Conservation (phyloP, 208 protist species). For the Crithidia mellificae region DNA sequence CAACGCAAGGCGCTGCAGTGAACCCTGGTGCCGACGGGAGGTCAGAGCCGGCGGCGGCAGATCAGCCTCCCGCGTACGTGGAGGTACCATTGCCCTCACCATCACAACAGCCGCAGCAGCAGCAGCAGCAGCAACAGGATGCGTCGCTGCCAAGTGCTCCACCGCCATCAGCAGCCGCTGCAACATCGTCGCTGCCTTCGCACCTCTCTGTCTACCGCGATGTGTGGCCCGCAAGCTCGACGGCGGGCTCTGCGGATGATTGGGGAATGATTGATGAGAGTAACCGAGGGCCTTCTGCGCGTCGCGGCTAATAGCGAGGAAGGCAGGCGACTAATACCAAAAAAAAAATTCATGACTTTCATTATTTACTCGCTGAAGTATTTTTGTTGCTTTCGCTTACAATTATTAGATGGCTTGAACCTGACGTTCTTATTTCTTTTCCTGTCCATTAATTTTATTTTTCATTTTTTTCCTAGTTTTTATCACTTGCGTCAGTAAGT, state of each 20-base stretch:
- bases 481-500: not conserved
- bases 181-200: not conserved
- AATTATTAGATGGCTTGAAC: too few species aligned
- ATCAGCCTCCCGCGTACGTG: too few species aligned
- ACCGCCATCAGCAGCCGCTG: not conserved
- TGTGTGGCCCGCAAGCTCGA: not conserved
- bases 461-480: not conserved
- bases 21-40: too few species aligned
- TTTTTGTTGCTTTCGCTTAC: too few species aligned
- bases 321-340: not conserved
- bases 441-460: too few species aligned
- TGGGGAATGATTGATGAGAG: constrained; percentile 21
- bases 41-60: too few species aligned
- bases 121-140: too few species aligned
- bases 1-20: too few species aligned
- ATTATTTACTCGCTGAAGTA: too few species aligned
- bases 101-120: not conserved
- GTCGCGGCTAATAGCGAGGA: not conserved
- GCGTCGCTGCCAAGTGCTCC: not conserved
- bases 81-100: too few species aligned
- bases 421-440: not conserved
- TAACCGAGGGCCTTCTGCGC: not conserved
- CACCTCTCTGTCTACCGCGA: not conserved
- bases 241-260: not conserved
- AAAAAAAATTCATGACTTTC: not conserved